These are phyloP conservation scores for Dioszegia aurantiaca DNA, from an alignment of 768 basidiomycete species.

Conservation along the genomic window DNA sequence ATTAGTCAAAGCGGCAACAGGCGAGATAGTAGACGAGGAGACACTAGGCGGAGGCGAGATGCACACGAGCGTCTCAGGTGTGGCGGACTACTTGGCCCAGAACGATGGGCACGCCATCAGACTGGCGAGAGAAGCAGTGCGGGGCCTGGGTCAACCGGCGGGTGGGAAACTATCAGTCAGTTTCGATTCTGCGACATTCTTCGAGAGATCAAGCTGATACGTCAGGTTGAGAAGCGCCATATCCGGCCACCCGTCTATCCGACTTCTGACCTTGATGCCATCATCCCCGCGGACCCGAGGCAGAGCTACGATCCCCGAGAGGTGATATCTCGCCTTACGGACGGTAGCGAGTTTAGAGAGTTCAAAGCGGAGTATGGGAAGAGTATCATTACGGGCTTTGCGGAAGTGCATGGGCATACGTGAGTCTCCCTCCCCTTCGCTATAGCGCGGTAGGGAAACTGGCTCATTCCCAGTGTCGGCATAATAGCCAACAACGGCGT, in stretches of 20 bases:
- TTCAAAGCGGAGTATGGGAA: slow-evolving; percentile 95
- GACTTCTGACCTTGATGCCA: slow-evolving; percentile 77
- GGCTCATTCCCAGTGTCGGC: slow-evolving; percentile 59
- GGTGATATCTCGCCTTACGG: slow-evolving; percentile 84
- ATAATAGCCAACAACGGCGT: slow-evolving; percentile 95
- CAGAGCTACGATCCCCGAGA: slow-evolving; percentile 92
- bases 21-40: slow-evolving; percentile 88
- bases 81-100: slow-evolving; percentile 42
- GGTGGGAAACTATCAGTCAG: slow-evolving; percentile 7
- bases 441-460: no score
- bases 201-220: neutral
- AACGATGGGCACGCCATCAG: slow-evolving; percentile 38
- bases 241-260: slow-evolving; percentile 64
- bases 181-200: no score
- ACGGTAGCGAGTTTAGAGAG: slow-evolving; percentile 86
- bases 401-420: slow-evolving; percentile 48
- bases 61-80: slow-evolving; percentile 46
- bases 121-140: slow-evolving; percentile 42
- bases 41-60: slow-evolving; percentile 63
- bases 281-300: slow-evolving; percentile 83
- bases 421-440: slow-evolving; percentile 14
- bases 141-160: slow-evolving; percentile 29
- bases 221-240: neutral
- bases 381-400: slow-evolving; percentile 73
- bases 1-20: slow-evolving; percentile 89